Evolutionary conservation across 2,329 filamentous ascomycete genomes (phyloP).

Genomic region (Bipolaris bicolor): DNA sequence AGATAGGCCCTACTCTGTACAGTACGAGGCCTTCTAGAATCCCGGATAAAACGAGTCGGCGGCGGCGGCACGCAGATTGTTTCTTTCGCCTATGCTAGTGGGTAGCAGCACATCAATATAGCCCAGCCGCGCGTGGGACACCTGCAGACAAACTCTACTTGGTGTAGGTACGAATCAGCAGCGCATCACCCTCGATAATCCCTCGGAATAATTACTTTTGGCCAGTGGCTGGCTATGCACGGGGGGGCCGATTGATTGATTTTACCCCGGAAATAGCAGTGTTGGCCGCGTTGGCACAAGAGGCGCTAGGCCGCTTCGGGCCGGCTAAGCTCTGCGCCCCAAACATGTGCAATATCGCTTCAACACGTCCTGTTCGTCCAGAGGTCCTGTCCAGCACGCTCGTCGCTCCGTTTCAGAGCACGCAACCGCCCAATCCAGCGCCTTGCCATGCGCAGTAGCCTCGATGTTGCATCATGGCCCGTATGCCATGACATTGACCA

Average conservation of each 20-base stretch:
- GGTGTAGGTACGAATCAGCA: not conserved
- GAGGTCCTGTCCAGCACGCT: not conserved
- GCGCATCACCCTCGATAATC: not conserved
- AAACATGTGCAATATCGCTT: slow-evolving; percentile 12
- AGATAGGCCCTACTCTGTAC: not conserved
- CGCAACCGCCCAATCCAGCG: not conserved
- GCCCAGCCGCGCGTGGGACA: not conserved
- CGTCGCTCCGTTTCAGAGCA: not conserved
- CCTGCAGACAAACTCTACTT: not conserved
- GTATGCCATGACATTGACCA: not conserved
- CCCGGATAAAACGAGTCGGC: too few relatives aligned
- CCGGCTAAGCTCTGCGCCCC: not conserved
- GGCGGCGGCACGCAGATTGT: too few relatives aligned
- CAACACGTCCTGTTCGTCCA: slow-evolving; percentile 6
- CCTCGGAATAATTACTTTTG: not conserved
- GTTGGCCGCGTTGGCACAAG: slow-evolving; percentile 3
- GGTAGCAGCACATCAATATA: too few relatives aligned
- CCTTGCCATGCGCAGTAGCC: not conserved
- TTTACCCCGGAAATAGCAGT: slow-evolving; percentile 16
- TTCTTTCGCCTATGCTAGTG: too few relatives aligned
- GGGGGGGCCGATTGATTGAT: slow-evolving; percentile 1
- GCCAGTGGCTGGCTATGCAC: slow-evolving; percentile 4
- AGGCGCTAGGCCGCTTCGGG: not conserved
- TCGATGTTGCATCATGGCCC: not conserved
- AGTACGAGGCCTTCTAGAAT: not conserved